Evolutionary conservation across 768 basidiomycete species (phyloP), one percentile per base, ranked within the genome.

Genomic region (Cyclocybe aegerita): DNA sequence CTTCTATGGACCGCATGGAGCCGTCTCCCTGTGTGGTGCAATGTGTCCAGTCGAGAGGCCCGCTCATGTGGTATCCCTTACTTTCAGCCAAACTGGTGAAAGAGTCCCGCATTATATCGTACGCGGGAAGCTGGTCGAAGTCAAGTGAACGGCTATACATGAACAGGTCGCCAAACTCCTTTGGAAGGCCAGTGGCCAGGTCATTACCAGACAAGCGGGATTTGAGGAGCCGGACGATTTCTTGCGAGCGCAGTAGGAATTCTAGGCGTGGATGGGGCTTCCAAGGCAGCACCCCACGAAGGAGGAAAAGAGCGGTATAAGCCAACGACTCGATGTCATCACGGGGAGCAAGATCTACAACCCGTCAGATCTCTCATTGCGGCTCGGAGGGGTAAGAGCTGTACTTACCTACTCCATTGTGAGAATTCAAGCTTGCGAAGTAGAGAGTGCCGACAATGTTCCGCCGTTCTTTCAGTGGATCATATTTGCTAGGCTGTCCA

Each of bases 321-420:
- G 81, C 78, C 15, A 83, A 65, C 1, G 77, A 76, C 64, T 83
- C 81, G 42, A 83, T 66, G 59, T 83, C 82, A 55, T 83, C 82
- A 34, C 79, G 79, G 2, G 61, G 65, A 31, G 56, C 48, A 37
- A 65, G 59, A 35, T 61, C 63, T 64, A 39, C 16, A 48, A 43
- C 14, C n/a, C 12, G 14, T 15, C 6, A 31, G 15, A 40, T 31
- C n/a, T 14, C 14, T 15, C 7, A 11, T 11, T 16, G n/a, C n/a
- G n/a, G 9, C 37, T 39, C 7, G 37, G 16, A 39, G 16, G 37
- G 35, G 3, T 4, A 43, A 31, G 12, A 39, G 16, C 10, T 30
- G 32, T 11, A 55, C 66, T 49, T n/a, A 65, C 68, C 62, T 38
- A 65, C 23, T 30, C 67, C 67, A 48, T 58, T 54, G 49, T 70